phyloP scores from a whole-genome alignment of 2,329 filamentous ascomycete species.

The Exserohilum turcica region DNA sequence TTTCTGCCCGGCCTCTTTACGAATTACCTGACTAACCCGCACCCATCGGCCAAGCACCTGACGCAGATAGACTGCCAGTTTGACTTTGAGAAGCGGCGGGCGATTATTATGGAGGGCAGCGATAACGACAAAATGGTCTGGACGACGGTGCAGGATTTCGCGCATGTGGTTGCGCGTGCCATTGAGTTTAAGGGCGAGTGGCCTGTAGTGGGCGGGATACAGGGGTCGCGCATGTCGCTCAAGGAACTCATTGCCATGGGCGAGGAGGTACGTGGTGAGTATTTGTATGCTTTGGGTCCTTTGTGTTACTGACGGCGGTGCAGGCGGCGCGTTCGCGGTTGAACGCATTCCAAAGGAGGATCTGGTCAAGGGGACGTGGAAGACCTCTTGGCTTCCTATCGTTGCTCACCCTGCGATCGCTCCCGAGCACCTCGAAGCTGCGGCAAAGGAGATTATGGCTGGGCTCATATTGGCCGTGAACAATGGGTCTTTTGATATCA shows the following conservation, averaged over 20 bases:
- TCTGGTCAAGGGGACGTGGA: slow-evolving; percentile 33
- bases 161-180: slow-evolving; percentile 19
- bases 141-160: slow-evolving; percentile 28
- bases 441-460: slow-evolving; percentile 43
- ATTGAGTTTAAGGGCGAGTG: slow-evolving; percentile 28
- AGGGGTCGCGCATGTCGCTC: slow-evolving; percentile 12
- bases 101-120: slow-evolving; percentile 20
- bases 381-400: slow-evolving; percentile 49
- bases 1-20: slow-evolving; percentile 60
- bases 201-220: slow-evolving; percentile 26
- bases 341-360: slow-evolving; percentile 53
- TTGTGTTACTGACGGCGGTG: neutral
- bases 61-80: slow-evolving; percentile 2
- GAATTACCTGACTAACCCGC: slow-evolving; percentile 58
- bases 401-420: slow-evolving; percentile 36
- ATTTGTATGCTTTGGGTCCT: neutral
- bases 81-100: neutral
- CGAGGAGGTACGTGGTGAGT: slow-evolving; percentile 22
- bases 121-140: slow-evolving; percentile 41
- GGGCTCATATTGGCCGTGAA: slow-evolving; percentile 24
- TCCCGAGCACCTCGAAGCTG: slow-evolving; percentile 37
- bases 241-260: slow-evolving; percentile 17
- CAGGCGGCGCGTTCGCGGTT: slow-evolving; percentile 50
- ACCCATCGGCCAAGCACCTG: slow-evolving; percentile 55
- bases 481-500: slow-evolving; percentile 49